A percentile compares a stretch with the other conserved stretches of the same genome.
These are phyloP conservation scores for Melampsora larici-populina DNA, from an alignment of 1,284 basidiomycete genomes.

Conservation along the genomic window DNA sequence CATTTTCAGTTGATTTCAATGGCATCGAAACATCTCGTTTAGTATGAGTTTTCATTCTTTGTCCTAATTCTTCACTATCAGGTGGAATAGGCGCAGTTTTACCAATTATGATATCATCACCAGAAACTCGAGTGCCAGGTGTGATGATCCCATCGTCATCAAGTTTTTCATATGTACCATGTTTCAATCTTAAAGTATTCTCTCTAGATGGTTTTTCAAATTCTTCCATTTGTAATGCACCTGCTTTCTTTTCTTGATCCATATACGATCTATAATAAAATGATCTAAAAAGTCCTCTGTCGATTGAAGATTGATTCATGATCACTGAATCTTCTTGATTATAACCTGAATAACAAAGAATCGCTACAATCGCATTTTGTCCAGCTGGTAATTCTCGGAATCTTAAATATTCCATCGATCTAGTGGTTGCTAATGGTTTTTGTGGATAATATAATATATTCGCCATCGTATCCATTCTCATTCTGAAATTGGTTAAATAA, in stretches of 20 bases:
- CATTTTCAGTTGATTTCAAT: conserved; percentile 94
- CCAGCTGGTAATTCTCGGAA: conserved; percentile 97
- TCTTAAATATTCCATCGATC: conserved; percentile 96
- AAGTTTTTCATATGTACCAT: conserved; percentile 96
- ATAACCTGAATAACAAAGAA: conserved; percentile 97
- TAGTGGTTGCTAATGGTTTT: conserved; percentile 95
- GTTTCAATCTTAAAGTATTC: conserved; percentile 92
- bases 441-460: conserved; percentile 83
- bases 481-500: conserved; percentile 93
- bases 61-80: conserved; percentile 94
- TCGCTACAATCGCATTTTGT: conserved; percentile 97
- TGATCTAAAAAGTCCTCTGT: conserved; percentile 95
- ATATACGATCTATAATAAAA: conserved; percentile 96
- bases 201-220: conserved; percentile 96
- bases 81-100: conserved; percentile 97
- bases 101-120: conserved; percentile 98
- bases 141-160: conserved; percentile 94
- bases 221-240: conserved; percentile 84
- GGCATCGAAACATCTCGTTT: conserved; percentile 93
- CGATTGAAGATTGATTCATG: conserved; percentile 99
- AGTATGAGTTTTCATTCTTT: conserved; percentile 84
- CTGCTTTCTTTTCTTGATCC: conserved; percentile 96
- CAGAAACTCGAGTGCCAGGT: conserved; percentile 88
- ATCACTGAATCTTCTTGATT: conserved; percentile 99
- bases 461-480: conserved; percentile 60